phyloP scores from a whole-genome alignment of 257 asterid genomes.

The Eustoma russellianum region DNA sequence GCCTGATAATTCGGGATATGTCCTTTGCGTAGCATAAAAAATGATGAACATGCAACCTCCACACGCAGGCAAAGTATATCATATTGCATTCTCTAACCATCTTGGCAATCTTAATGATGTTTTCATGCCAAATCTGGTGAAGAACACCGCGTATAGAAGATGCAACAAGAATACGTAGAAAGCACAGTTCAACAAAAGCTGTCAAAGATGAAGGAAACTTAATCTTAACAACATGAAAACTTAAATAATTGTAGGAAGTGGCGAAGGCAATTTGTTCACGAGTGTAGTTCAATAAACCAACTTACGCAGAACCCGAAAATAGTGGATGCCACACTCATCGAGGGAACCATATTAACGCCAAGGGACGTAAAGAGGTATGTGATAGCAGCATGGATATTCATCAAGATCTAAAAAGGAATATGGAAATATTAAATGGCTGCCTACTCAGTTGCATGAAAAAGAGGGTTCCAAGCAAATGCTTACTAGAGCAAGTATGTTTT shows the following conservation, averaged over 20 bases:
- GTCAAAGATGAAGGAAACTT: constrained; percentile 16
- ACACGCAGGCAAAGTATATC: background rate
- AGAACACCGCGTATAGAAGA: constrained; percentile 74
- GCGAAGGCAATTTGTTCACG: background rate
- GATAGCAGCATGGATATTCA: constrained; percentile 72
- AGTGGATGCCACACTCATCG: constrained; percentile 63
- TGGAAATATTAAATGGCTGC: background rate
- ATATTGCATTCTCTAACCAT: constrained; percentile 69
- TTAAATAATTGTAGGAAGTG: background rate
- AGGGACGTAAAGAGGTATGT: constrained; percentile 50
- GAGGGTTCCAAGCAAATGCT: background rate
- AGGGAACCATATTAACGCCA: constrained; percentile 62
- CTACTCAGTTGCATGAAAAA: background rate
- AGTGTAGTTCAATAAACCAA: background rate
- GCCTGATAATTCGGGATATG: too few relatives aligned
- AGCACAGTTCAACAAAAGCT: constrained; percentile 79
- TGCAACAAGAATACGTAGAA: constrained; percentile 72
- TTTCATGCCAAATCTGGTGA: constrained; percentile 74
- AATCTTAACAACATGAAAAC: constrained; percentile 5
- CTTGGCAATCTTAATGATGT: constrained; percentile 59
- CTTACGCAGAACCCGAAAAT: constrained; percentile 79
- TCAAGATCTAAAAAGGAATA: constrained; percentile 48
- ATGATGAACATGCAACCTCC: too few relatives aligned
- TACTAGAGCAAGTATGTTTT: constrained; percentile 89
- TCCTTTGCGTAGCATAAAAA: too few relatives aligned